These are phyloP conservation scores for Talaromyces sp. DNA, from an alignment of 2,329 filamentous ascomycete genomes.

Conservation along the genomic window DNA sequence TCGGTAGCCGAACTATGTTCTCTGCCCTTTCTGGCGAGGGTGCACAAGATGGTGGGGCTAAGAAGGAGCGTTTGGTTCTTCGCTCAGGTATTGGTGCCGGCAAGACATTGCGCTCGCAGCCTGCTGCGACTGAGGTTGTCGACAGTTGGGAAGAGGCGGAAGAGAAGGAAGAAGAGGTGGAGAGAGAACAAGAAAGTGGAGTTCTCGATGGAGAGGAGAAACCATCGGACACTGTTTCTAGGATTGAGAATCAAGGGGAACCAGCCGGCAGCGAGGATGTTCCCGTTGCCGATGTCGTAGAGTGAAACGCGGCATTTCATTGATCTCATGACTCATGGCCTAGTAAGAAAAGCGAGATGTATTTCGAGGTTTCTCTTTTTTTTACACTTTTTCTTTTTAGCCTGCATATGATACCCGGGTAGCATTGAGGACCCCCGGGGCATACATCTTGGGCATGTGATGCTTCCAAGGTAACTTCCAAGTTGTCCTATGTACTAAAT, in stretches of 20 bases:
- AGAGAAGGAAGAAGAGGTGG: constrained; percentile 45
- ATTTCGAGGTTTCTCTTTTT: background rate
- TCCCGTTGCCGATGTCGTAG: background rate
- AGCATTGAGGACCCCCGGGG: constrained; percentile 17
- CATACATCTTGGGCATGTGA: background rate
- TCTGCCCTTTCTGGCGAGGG: constrained; percentile 32
- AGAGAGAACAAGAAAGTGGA: constrained; percentile 17
- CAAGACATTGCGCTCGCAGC: constrained; percentile 29
- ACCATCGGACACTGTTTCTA: background rate
- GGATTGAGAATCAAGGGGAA: background rate
- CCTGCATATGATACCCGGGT: constrained; percentile 18
- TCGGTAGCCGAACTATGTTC: constrained; percentile 34
- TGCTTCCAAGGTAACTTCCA: background rate
- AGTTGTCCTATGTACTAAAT: background rate
- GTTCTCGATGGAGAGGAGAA: constrained; percentile 1
- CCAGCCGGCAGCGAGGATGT: background rate
- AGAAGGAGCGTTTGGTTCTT: constrained; percentile 39
- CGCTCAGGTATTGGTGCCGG: constrained; percentile 38
- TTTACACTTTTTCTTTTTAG: no score
- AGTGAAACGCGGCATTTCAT: background rate
- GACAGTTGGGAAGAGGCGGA: constrained; percentile 53
- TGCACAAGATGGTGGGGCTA: constrained; percentile 15
- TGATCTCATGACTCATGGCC: constrained; percentile 13
- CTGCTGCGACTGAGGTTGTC: constrained; percentile 39
- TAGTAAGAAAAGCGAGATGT: constrained; percentile 6